Conservation (phyloP, 2,329 filamentous ascomycete genomes). For the Colletotrichum acutatum region DNA sequence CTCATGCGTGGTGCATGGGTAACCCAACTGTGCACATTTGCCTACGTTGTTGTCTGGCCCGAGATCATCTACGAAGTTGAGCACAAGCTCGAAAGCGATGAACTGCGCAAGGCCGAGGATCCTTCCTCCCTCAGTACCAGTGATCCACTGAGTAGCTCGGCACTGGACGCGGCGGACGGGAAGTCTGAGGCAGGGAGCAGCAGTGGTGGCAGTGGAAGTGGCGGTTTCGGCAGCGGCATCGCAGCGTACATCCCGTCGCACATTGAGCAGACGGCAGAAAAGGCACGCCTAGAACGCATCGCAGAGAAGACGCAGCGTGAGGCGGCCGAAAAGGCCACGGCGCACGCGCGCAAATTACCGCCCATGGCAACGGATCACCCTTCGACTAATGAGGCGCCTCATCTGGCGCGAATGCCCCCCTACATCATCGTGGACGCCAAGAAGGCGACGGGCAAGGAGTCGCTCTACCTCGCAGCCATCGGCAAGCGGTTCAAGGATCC, state of each 20-base stretch:
- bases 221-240: slow-evolving; percentile 28
- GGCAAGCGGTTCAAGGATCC: slow-evolving; percentile 63
- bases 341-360: slow-evolving; percentile 61
- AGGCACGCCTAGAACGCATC: slow-evolving; percentile 69
- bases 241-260: slow-evolving; percentile 49
- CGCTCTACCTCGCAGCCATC: slow-evolving; percentile 75
- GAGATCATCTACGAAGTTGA: slow-evolving; percentile 86
- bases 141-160: slow-evolving; percentile 19
- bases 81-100: slow-evolving; percentile 74
- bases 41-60: slow-evolving; percentile 85
- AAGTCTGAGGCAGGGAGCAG: slow-evolving; percentile 38
- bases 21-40: slow-evolving; percentile 90
- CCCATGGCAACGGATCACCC: slow-evolving; percentile 65
- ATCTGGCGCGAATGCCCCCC: slow-evolving; percentile 68
- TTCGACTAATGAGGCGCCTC: slow-evolving; percentile 65
- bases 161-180: slow-evolving; percentile 40
- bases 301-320: slow-evolving; percentile 65
- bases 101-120: slow-evolving; percentile 55
- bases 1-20: slow-evolving; percentile 93
- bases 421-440: slow-evolving; percentile 82
- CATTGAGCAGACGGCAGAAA: slow-evolving; percentile 68
- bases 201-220: slow-evolving; percentile 26
- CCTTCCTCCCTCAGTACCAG: slow-evolving; percentile 19
- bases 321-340: slow-evolving; percentile 64
- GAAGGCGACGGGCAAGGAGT: slow-evolving; percentile 81